Evolutionary conservation across 2,329 filamentous ascomycete genomes (phyloP), one percentile per base, ranked within the genome.

Genomic region (Furcasterigmium sp.): DNA sequence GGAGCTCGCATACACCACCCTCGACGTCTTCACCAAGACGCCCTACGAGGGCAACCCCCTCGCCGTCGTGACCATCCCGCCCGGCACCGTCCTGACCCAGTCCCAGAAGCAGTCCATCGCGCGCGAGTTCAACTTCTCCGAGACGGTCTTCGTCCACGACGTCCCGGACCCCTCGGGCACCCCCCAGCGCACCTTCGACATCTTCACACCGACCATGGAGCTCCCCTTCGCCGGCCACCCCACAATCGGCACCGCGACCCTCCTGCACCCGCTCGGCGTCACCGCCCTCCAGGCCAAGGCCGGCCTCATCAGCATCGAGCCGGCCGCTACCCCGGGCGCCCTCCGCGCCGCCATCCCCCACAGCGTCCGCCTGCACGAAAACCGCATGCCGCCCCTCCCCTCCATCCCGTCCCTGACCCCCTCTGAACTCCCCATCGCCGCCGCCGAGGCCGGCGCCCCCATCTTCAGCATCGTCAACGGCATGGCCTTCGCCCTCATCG

Each of bases 401-500:
- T 50, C 9, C 17, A 34, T 20, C n/a, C 43, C 3, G 2, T 10
- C 1, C 14, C 19, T 2, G 43, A 37, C n/a, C n/a, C n/a, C n/a
- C n/a, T n/a, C n/a, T n/a, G n/a, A n/a, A n/a, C n/a, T n/a, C n/a
- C n/a, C n/a, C 3, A 42, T 48, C 2, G 41, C 36, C 3, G 32
- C 8, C 6, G 48, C 48, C 5, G 67, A 71, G 59, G 50, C 66
- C 25, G 46, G 52, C 10, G 68, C 73, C 8, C 72, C 75, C 13
- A 55, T 78, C 15, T 72, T 81, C 44, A 82, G 76, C 50, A 78
- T 90, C 37, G 85, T 89, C 28, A 79, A 78, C 36, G 87, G 86
- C 38, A 85, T 91, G 82, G 78, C 78, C 1, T 90, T 89, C 59
- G 62, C 80, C n/a, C 73, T 87, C 25, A 68, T 85, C 13, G 65